Conservation (phyloP, 768 basidiomycete species). For the Rhizopogon roseolus region DNA sequence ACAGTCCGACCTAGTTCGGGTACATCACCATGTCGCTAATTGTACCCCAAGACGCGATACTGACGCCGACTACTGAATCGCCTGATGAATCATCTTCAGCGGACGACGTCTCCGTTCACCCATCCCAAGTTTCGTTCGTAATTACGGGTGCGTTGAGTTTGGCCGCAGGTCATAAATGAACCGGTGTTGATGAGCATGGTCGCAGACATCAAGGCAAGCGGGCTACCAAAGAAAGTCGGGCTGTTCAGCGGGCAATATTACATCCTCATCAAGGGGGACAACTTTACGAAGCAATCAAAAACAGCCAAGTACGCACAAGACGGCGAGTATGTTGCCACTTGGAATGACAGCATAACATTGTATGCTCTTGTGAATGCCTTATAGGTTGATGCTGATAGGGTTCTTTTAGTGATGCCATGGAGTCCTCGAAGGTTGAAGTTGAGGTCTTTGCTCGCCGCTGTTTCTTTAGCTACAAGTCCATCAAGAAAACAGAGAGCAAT, state of each 20-base stretch:
- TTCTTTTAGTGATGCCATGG: constrained; percentile 20
- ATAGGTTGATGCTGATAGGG: background rate
- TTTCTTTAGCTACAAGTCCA: constrained; percentile 27
- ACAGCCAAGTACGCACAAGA: constrained; percentile 16
- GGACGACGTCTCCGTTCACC: background rate
- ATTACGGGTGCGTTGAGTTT: constrained; percentile 17
- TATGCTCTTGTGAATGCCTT: constrained; percentile 7
- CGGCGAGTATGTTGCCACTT: constrained; percentile 23
- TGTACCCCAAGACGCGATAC: background rate
- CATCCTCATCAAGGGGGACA: constrained; percentile 22
- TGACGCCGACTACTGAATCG: background rate
- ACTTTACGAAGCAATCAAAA: constrained; percentile 23
- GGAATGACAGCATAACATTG: constrained; percentile 22
- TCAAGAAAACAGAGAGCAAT: constrained; percentile 29
- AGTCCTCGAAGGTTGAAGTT: constrained; percentile 28
- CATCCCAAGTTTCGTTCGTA: constrained; percentile 16
- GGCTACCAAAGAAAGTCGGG: constrained; percentile 26
- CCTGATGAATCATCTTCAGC: background rate
- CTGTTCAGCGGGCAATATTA: constrained; percentile 25
- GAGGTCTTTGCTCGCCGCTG: constrained; percentile 27
- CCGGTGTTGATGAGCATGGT: background rate
- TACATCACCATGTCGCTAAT: background rate
- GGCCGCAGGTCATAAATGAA: background rate
- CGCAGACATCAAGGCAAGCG: constrained; percentile 30
- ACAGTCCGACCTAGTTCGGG: background rate